Conservation (phyloP, 129 eudicot genomes). For the Lonicera japonica region DNA sequence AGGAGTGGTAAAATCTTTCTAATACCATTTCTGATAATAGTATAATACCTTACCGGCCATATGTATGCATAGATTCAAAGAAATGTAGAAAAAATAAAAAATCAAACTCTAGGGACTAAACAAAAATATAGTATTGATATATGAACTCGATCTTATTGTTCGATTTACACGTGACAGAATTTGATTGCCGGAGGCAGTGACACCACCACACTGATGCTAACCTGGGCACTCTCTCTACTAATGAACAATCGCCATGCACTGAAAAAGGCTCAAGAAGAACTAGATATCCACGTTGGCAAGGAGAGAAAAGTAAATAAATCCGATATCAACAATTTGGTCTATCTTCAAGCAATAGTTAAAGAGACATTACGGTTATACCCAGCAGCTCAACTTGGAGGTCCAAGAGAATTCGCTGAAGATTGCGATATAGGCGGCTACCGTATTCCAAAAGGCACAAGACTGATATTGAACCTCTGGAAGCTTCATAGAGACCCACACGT, state of each 20-base stretch:
- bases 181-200: not conserved
- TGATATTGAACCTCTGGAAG: slow-evolving; percentile 20
- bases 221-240: slow-evolving; percentile 18
- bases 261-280: slow-evolving; percentile 22
- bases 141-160: too few species aligned
- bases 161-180: too few species aligned
- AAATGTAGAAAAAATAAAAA: too few species aligned
- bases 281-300: slow-evolving; percentile 12
- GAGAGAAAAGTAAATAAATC: slow-evolving; percentile 22
- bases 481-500: slow-evolving; percentile 19
- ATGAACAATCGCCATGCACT: slow-evolving; percentile 21
- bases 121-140: too few species aligned
- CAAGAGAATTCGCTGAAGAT: slow-evolving; percentile 18
- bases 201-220: slow-evolving; percentile 20
- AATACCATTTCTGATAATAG: too few species aligned
- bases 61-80: too few species aligned
- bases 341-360: slow-evolving; percentile 21
- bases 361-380: slow-evolving; percentile 26
- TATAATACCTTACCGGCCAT: too few species aligned
- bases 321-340: slow-evolving; percentile 16
- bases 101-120: too few species aligned
- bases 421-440: slow-evolving; percentile 23
- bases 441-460: slow-evolving; percentile 24
- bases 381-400: slow-evolving; percentile 17
- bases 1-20: too few species aligned